phyloP scores from a whole-genome alignment of 2,329 filamentous ascomycete genomes.

The Coniochaeta sp. region DNA sequence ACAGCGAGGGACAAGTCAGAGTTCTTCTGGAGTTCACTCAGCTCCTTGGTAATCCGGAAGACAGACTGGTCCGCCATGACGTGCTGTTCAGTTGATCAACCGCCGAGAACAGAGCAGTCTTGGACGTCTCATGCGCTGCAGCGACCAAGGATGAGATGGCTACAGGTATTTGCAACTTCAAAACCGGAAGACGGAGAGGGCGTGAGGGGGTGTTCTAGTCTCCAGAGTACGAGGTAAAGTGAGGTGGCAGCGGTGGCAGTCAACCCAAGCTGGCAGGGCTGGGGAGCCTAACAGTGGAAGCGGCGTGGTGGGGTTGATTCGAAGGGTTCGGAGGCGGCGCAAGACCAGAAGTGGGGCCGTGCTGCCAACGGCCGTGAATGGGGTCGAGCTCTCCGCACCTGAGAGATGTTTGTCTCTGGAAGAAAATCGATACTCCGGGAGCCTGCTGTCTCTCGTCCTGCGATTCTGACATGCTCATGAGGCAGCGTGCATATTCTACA shows the following conservation, averaged over 20 bases:
- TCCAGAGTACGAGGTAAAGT: neutral
- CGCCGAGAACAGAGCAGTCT: neutral
- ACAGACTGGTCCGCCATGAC: slow-evolving; percentile 78
- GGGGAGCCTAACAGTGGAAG: neutral
- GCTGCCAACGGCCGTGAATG: neutral
- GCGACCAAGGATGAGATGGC: neutral
- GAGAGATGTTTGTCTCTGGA: too few species aligned
- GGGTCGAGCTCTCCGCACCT: neutral
- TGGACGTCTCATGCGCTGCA: neutral
- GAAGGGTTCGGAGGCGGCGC: neutral
- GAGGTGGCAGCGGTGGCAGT: neutral
- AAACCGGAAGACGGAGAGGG: neutral
- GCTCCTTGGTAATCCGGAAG: slow-evolving; percentile 84
- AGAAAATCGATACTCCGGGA: too few species aligned
- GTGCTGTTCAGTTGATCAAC: slow-evolving; percentile 7
- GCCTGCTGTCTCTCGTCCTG: too few species aligned
- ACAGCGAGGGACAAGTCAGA: slow-evolving; percentile 87
- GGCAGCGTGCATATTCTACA: too few species aligned
- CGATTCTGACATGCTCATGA: too few species aligned
- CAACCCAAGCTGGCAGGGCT: neutral
- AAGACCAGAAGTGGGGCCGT: neutral
- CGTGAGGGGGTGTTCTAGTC: neutral
- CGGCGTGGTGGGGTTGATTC: neutral
- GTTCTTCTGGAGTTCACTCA: slow-evolving; percentile 76
- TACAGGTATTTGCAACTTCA: neutral